Evolutionary conservation across 306 rosid genomes (phyloP), one percentile per base, ranked within the genome.

Genomic region (Ceratonia siliqua): DNA sequence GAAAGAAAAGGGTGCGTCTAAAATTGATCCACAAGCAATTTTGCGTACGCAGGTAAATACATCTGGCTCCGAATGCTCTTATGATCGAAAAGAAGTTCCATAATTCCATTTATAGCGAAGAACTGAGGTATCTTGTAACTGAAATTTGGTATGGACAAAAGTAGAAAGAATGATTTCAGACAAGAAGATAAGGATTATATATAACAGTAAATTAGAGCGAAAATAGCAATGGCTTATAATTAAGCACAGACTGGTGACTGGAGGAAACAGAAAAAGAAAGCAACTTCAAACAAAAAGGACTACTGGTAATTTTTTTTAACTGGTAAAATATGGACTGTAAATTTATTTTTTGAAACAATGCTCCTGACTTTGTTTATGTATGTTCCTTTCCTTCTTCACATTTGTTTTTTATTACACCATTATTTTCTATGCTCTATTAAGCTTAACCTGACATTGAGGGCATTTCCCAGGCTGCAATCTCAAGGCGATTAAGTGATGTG

Each of bases 401-500:
- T 5, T 73, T 30, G 18, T 12, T 10, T 49, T 35, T 35, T 1
- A 2, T 57, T 57, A 15, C 25, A 13, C 10, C 21, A 5, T 20
- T 17, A 8, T n/a, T 18, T 27, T 35, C 13, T 6, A 25, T 28
- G 17, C 63, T n/a, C 39, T 67, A 8, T 57, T 49, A 11, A 30
- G 75, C 70, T 57, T 17, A 28, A 52, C 5, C 22, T 56, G 43
- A 68, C 1, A 17, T n/a, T 27, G 3, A 36, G 70, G 21, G 66
- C 4, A 27, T 65, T 52, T 76, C 14, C 3, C 70, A 94, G 99
- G 93, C 88, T 70, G 97, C 99, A 5, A 89, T 94, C 63, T 87
- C 93, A n/a, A 90, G 99, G 80, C 78, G 99, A 67, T 79, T 94
- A 66, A 92, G 97, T 39, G 99, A 94, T 61, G 97, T 48, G 15